A percentile compares a stretch with the other conserved stretches of the same genome.
Evolutionary conservation across 768 basidiomycete species (phyloP).

Genomic region (Phanerochaete sordida): DNA sequence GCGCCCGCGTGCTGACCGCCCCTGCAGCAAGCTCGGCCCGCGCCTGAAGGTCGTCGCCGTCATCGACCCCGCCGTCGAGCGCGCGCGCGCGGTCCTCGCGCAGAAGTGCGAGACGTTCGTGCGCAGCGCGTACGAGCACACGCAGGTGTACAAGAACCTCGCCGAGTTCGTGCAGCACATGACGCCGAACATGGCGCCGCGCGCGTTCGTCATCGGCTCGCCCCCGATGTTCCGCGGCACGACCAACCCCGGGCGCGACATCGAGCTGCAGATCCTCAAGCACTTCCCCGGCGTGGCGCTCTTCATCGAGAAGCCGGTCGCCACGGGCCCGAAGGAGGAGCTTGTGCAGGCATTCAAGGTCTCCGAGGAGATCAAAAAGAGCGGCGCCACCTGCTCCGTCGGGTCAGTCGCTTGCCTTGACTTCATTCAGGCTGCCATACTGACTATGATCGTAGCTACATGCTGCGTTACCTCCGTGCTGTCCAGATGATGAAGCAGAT

Average conservation of each 20-base stretch:
- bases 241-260: slow-evolving; percentile 68
- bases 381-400: slow-evolving; percentile 80
- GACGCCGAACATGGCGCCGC: slow-evolving; percentile 62
- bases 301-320: slow-evolving; percentile 92
- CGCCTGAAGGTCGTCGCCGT: slow-evolving; percentile 95
- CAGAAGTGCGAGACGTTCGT: slow-evolving; percentile 94
- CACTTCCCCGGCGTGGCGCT: slow-evolving; percentile 84
- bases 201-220: slow-evolving; percentile 84
- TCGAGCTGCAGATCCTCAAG: slow-evolving; percentile 85
- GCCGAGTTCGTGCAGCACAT: slow-evolving; percentile 80
- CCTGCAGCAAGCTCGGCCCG: slow-evolving; percentile 85
- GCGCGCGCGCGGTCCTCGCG: slow-evolving; percentile 74
- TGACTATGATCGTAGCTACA: slow-evolving; percentile 55
- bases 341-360: slow-evolving; percentile 68
- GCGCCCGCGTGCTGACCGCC: background rate
- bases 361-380: slow-evolving; percentile 65
- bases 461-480: slow-evolving; percentile 90
- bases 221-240: slow-evolving; percentile 94
- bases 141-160: slow-evolving; percentile 78
- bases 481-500: slow-evolving; percentile 97
- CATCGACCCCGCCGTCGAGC: slow-evolving; percentile 85
- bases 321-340: slow-evolving; percentile 74
- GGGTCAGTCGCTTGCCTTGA: slow-evolving; percentile 49
- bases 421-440: background rate
- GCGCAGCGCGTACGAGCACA: slow-evolving; percentile 90